Percentiles rank a stretch among this genome's conserved stretches.
phyloP scores from a whole-genome alignment of 306 rosid genomes.

The Lathyrus sativus region DNA sequence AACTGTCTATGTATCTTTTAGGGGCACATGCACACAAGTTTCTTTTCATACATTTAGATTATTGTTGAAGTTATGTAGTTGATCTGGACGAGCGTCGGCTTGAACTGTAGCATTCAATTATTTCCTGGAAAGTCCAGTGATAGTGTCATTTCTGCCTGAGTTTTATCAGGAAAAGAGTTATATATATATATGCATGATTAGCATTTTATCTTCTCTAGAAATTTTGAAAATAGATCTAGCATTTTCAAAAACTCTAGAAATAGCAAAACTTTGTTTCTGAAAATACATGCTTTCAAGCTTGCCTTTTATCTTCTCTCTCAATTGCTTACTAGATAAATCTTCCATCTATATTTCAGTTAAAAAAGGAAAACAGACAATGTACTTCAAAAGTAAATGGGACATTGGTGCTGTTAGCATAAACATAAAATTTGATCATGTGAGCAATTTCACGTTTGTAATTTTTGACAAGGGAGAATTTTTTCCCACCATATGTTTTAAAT shows the following conservation, averaged over 20 bases:
- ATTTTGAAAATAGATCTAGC: no score
- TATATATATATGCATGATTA: background rate
- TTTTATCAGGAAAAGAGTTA: slow-evolving; percentile 1
- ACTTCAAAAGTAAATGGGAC: no score
- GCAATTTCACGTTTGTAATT: background rate
- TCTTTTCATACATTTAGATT: slow-evolving; percentile 35
- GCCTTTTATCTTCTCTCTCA: no score
- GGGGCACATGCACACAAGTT: slow-evolving; percentile 42
- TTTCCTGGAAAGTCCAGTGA: slow-evolving; percentile 31
- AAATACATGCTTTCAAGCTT: no score
- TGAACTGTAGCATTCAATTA: slow-evolving; percentile 28
- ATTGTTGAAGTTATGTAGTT: slow-evolving; percentile 24
- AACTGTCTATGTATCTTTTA: slow-evolving; percentile 32
- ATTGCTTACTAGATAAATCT: no score
- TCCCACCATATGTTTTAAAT: no score
- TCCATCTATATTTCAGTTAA: no score
- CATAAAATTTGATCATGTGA: background rate
- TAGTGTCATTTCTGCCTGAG: slow-evolving; percentile 16
- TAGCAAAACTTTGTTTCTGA: no score
- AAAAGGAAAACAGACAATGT: no score
- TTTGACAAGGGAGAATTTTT: background rate
- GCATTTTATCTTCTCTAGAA: no score
- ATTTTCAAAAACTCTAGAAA: no score
- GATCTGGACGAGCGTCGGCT: slow-evolving; percentile 21
- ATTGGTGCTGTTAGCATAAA: background rate